Percentiles rank a stretch among this genome's conserved stretches.
Conservation (phyloP, 495 filamentous ascomycete species). For the Aspergillus taichungensis region DNA sequence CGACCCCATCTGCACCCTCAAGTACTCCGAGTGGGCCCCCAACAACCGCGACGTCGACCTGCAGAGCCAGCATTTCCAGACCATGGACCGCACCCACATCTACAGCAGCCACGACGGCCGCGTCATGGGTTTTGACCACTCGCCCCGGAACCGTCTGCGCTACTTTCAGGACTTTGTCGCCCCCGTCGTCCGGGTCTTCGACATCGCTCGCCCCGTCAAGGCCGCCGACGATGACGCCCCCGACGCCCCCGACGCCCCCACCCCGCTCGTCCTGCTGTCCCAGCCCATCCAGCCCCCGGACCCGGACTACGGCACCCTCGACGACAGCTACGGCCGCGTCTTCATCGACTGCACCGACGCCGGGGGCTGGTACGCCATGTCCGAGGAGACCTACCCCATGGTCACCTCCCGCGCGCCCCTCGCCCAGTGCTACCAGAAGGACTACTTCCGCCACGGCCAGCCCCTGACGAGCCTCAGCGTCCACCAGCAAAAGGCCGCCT, state of each 20-base stretch:
- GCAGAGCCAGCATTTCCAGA: constrained; percentile 64
- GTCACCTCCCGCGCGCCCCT: constrained; percentile 60
- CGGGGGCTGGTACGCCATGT: constrained; percentile 91
- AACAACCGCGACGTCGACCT: constrained; percentile 90
- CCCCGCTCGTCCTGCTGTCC: constrained; percentile 66
- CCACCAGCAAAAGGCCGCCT: constrained; percentile 37
- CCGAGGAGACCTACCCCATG: constrained; percentile 74
- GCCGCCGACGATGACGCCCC: constrained; percentile 43
- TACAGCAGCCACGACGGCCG: constrained; percentile 82
- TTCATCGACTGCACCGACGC: constrained; percentile 80
- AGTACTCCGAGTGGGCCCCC: constrained; percentile 89
- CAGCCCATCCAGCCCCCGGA: constrained; percentile 68
- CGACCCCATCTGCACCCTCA: constrained; percentile 77
- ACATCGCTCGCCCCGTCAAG: constrained; percentile 66
- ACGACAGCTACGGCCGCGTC: constrained; percentile 54
- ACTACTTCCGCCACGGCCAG: constrained; percentile 40
- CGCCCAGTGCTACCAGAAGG: constrained; percentile 56
- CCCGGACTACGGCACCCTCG: constrained; percentile 44
- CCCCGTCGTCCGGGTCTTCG: constrained; percentile 85
- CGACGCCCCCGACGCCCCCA: constrained; percentile 47
- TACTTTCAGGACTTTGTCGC: constrained; percentile 65
- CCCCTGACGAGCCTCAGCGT: constrained; percentile 33
- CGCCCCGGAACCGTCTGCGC: constrained; percentile 42
- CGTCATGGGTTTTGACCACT: constrained; percentile 71
- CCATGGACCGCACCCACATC: constrained; percentile 83